Conservation (phyloP, 345 rosid species). For the Acer negundo region DNA sequence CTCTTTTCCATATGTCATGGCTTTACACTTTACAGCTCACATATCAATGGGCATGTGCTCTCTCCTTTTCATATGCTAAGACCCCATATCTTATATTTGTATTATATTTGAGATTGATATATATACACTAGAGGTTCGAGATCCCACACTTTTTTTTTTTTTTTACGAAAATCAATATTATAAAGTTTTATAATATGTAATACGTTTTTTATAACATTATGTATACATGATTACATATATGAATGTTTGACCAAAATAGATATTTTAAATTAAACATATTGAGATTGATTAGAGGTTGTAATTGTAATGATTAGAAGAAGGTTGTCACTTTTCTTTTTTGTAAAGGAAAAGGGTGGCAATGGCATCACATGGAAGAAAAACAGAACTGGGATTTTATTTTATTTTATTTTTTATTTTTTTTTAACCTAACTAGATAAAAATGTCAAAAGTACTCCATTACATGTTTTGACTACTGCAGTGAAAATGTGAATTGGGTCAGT, state of each 20-base stretch:
- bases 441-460: neutral
- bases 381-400: no score
- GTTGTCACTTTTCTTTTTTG: neutral
- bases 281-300: neutral
- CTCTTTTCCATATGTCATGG: slow-evolving; percentile 9
- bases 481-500: no score
- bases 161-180: no score
- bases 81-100: neutral
- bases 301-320: neutral
- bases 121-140: no score
- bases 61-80: slow-evolving; percentile 7
- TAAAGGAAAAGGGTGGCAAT: neutral
- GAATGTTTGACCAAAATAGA: neutral
- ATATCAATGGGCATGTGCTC: slow-evolving; percentile 6
- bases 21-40: slow-evolving; percentile 34
- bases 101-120: no score
- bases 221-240: neutral
- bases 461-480: neutral
- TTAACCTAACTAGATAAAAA: neutral
- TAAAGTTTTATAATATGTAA: no score
- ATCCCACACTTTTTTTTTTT: no score
- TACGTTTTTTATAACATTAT: no score
- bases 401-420: no score
- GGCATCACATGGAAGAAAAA: neutral
- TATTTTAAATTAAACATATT: neutral